Conservation (phyloP, 1,139 yeast species). For the Yamadazyma membranifaciens region DNA sequence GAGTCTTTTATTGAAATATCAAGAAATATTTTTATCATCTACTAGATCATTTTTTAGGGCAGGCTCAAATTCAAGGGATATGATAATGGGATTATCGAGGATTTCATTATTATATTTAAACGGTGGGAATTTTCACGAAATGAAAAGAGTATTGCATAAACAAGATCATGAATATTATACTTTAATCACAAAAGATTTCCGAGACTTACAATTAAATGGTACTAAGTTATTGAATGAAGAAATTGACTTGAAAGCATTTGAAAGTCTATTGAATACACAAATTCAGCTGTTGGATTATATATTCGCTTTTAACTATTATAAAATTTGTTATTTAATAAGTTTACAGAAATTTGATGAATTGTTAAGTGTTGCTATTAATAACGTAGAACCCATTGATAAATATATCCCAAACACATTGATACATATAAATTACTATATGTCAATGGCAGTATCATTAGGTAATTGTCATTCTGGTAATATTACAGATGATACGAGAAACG, state of each 20-base stretch:
- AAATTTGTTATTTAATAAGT: conserved; percentile 5
- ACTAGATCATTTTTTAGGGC: conserved; percentile 16
- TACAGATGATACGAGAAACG: conserved; percentile 1
- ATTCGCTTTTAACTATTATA: conserved; percentile 8
- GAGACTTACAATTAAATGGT: conserved; percentile 11
- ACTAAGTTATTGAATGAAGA: conserved; percentile 19
- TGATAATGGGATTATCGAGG: conserved; percentile 18
- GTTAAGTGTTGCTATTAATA: conserved; percentile 17
- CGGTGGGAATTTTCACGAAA: conserved; percentile 17
- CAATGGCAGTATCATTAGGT: conserved; percentile 9
- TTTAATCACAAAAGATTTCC: conserved; percentile 5
- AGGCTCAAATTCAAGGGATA: conserved; percentile 12
- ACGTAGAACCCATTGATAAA: conserved; percentile 17
- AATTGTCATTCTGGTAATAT: background rate
- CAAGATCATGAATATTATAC: conserved; percentile 12
- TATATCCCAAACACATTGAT: conserved; percentile 23
- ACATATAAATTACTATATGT: conserved; percentile 23
- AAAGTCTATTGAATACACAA: conserved; percentile 6
- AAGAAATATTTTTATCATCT: conserved; percentile 24
- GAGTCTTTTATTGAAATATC: conserved; percentile 32
- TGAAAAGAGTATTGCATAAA: conserved; percentile 1
- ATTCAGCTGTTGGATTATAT: conserved; percentile 8
- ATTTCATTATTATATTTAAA: conserved; percentile 18
- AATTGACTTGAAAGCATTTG: conserved; percentile 17
- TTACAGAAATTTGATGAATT: conserved; percentile 22